Base-by-base conservation (phyloP, 2,329 filamentous ascomycete species). In the Aspergillus fumigatiaffinis region DNA sequence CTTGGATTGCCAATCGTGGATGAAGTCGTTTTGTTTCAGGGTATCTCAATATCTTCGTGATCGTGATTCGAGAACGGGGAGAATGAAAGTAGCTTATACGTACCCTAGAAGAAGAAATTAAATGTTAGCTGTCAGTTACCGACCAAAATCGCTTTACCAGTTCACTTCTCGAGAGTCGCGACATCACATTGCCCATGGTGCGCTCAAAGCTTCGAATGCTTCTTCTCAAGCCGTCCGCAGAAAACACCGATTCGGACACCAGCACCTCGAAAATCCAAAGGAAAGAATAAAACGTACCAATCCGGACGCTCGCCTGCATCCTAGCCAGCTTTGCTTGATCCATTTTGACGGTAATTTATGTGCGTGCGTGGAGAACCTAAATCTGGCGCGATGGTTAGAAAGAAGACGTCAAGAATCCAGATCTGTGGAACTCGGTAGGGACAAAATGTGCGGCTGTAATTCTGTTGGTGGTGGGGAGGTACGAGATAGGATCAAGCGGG, bases 281-380 rank as follows among this genome's bases (percentile, higher is more conserved):
- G 21, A 57, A 21, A 56, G 57, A 53, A 56, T 57, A 60, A 56
- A 56, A 85, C 87, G 71, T 85, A 90, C 88, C 88, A 79, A 87
- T 90, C 76, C 84, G 83, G 74, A 84, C 83, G 70, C 82, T 83
- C 78, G 82, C 80, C 78, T 87, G 84, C 82, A 87, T 83, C 75
- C 78, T 84, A 74, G 83, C 83, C 73, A 87, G 77, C 81, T 87
- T 87, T 76, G 84, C 84, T 72, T 82, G 79, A 82, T 87, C 84
- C 84, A 87, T 86, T 68, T 70, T 81, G 74, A 75, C 71, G 73
- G 68, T 72, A 29, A 54, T 60, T 54, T 10, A 47, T 47, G 52
- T 50, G 58, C 51, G 62, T 66, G 66, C 60, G 62, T 60, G 55
- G 61, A 53, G 52, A 64, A 60, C 57, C 60, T 61, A 58, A 49